These are phyloP conservation scores for Pyrenochaeta sp. DNA, from an alignment of 2,329 filamentous ascomycete species.

Conservation along the genomic window DNA sequence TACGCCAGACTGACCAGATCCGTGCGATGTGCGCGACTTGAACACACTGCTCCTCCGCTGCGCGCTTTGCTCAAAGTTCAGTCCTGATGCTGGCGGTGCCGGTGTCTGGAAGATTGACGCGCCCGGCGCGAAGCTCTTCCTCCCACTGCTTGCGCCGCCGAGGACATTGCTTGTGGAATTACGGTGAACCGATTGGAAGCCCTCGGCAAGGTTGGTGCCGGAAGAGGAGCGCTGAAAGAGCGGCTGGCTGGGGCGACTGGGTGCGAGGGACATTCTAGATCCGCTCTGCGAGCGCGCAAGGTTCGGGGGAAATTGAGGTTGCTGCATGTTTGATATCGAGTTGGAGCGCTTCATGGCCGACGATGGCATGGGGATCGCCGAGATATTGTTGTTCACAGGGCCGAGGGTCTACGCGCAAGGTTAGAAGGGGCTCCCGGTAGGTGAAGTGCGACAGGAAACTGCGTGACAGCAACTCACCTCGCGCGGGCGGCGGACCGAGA, in stretches of 20 bases:
- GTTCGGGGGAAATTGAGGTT: slow-evolving; percentile 63
- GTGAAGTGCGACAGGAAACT: slow-evolving; percentile 20
- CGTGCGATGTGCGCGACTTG: slow-evolving; percentile 67
- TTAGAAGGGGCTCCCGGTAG: slow-evolving; percentile 18
- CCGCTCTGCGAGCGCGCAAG: slow-evolving; percentile 82
- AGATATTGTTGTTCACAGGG: slow-evolving; percentile 79
- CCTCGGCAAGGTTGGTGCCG: slow-evolving; percentile 81
- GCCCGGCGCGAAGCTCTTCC: slow-evolving; percentile 76
- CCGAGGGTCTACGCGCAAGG: slow-evolving; percentile 75
- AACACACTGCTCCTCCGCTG: slow-evolving; percentile 78
- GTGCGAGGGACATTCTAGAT: slow-evolving; percentile 84
- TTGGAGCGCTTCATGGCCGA: slow-evolving; percentile 95
- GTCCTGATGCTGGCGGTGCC: slow-evolving; percentile 50
- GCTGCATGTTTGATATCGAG: slow-evolving; percentile 72
- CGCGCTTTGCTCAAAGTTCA: slow-evolving; percentile 63
- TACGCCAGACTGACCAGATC: slow-evolving; percentile 67
- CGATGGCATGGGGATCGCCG: slow-evolving; percentile 83
- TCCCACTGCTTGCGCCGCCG: slow-evolving; percentile 62
- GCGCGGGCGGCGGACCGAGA: slow-evolving; percentile 89
- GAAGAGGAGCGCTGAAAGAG: slow-evolving; percentile 87
- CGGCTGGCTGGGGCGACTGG: slow-evolving; percentile 81
- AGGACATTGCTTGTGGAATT: slow-evolving; percentile 78
- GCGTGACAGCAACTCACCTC: slow-evolving; percentile 69
- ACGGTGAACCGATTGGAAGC: slow-evolving; percentile 84
- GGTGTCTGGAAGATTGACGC: slow-evolving; percentile 58